phyloP scores from a whole-genome alignment of 768 basidiomycete species.

The Clitopilus passeckerianus region DNA sequence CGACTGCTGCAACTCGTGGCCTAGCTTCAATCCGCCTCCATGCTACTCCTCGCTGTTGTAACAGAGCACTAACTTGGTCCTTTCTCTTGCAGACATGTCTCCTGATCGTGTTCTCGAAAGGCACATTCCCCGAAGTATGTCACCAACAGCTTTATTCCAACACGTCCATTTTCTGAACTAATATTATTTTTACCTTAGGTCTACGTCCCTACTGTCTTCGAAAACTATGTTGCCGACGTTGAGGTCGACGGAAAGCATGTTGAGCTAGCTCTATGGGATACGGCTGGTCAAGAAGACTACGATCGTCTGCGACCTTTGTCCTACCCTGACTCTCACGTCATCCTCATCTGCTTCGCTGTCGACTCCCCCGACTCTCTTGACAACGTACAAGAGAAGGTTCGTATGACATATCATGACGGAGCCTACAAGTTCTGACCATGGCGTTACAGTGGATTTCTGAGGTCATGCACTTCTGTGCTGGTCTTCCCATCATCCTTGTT shows the following conservation, averaged over 20 bases:
- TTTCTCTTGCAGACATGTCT: constrained; percentile 66
- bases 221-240: constrained; percentile 99
- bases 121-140: constrained; percentile 90
- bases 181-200: constrained; percentile 49
- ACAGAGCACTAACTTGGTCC: constrained; percentile 9
- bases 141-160: neutral
- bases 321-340: constrained; percentile 99
- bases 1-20: neutral
- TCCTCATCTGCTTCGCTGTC: constrained; percentile 97
- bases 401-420: too few species aligned
- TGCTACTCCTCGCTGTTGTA: neutral
- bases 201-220: constrained; percentile 98
- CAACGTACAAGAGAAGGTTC: constrained; percentile 99
- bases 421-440: constrained; percentile 1
- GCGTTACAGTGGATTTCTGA: constrained; percentile 89
- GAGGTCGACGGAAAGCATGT: constrained; percentile 99
- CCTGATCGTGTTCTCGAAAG: constrained; percentile 95
- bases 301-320: constrained; percentile 96
- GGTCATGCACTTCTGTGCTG: constrained; percentile 95
- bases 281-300: constrained; percentile 98
- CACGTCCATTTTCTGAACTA: constrained; percentile 3
- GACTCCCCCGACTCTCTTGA: constrained; percentile 98
- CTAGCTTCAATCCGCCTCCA: neutral
- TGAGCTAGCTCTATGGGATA: constrained; percentile 99
- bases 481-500: constrained; percentile 93